Conservation (phyloP, 108 stramenopile species). For the Seminavis robusta region DNA sequence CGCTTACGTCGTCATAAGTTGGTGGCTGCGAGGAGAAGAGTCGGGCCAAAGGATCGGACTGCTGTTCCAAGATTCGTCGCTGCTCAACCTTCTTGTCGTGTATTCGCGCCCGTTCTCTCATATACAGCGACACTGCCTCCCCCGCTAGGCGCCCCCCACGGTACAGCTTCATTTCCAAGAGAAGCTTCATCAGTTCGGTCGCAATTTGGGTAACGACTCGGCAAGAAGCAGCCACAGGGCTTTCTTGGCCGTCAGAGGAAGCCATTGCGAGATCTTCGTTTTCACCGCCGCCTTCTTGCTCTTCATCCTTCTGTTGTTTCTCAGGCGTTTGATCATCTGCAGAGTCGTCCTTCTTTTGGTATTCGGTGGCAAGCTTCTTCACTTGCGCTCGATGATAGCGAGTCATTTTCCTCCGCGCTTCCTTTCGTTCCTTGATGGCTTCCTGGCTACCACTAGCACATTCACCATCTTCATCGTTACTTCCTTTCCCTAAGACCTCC, state of each 20-base stretch:
- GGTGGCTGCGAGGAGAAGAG: too few species aligned
- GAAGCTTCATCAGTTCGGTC: slow-evolving; percentile 59
- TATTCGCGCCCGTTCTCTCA: slow-evolving; percentile 50
- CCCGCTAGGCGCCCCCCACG: slow-evolving; percentile 59
- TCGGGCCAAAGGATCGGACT: too few species aligned
- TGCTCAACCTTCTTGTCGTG: slow-evolving; percentile 19
- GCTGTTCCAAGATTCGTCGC: slow-evolving; percentile 10
- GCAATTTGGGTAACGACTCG: slow-evolving; percentile 67
- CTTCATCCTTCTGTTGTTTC: too few species aligned
- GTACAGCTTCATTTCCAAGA: slow-evolving; percentile 48
- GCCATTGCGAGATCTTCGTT: background rate
- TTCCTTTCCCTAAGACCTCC: slow-evolving; percentile 34
- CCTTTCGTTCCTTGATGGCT: too few species aligned
- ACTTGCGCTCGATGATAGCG: too few species aligned
- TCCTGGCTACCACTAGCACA: too few species aligned
- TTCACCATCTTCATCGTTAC: too few species aligned
- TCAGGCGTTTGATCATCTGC: too few species aligned
- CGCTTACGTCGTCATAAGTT: too few species aligned
- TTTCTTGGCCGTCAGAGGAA: background rate
- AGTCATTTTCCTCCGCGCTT: too few species aligned
- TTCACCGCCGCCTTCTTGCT: background rate
- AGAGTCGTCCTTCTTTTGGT: background rate
- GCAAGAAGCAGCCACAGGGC: slow-evolving; percentile 62
- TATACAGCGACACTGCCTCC: slow-evolving; percentile 58
- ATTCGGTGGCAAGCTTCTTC: slow-evolving; percentile 2